A percentile compares a stretch with the other conserved stretches of the same genome.
Evolutionary conservation across 441 rosid species (phyloP).

Genomic region (Bruguiera hainesii): DNA sequence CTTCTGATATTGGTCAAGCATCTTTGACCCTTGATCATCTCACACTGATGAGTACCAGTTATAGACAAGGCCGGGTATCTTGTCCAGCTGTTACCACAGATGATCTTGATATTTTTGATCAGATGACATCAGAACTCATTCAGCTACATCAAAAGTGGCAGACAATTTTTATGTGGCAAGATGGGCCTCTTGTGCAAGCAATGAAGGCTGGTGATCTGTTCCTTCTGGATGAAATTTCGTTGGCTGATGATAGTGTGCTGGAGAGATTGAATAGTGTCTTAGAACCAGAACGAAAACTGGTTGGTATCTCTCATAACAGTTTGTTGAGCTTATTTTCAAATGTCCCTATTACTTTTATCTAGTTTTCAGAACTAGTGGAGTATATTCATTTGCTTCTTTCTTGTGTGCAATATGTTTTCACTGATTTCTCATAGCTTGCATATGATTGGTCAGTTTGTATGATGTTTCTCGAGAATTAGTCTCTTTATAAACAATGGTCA

Average conservation of each 20-base stretch:
- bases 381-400: background rate
- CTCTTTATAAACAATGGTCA: no score
- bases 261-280: slow-evolving; percentile 96
- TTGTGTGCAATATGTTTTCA: background rate
- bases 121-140: slow-evolving; percentile 48
- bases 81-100: slow-evolving; percentile 32
- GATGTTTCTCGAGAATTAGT: no score
- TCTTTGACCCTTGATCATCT: slow-evolving; percentile 55
- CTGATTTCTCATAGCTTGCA: background rate
- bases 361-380: background rate
- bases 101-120: slow-evolving; percentile 56
- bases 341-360: background rate
- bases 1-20: slow-evolving; percentile 67
- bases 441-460: background rate
- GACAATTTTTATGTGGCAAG: slow-evolving; percentile 91
- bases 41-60: slow-evolving; percentile 35
- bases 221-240: slow-evolving; percentile 95
- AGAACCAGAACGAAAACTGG: slow-evolving; percentile 93
- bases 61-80: slow-evolving; percentile 42
- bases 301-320: slow-evolving; percentile 27
- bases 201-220: slow-evolving; percentile 90
- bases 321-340: background rate
- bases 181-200: slow-evolving; percentile 95
- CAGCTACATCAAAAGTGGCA: slow-evolving; percentile 77
- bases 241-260: slow-evolving; percentile 98